Base-by-base conservation (phyloP, 108 stramenopile species). In the Cyclotella sp. region DNA sequence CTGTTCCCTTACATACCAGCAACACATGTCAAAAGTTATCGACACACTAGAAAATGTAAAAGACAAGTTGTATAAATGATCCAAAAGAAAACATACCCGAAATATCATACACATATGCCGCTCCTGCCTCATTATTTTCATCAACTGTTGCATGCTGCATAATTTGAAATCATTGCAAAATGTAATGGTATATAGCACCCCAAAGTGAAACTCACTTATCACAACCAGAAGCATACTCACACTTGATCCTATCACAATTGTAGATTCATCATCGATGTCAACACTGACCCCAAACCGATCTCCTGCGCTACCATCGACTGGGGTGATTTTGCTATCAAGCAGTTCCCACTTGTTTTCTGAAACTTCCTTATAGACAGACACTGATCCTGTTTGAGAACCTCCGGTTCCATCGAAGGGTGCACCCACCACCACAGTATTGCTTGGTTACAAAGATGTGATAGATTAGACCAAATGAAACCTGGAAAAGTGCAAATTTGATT, bases 201-300 rank as follows among this genome's bases (percentile, higher is more conserved):
- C n/a, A n/a, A n/a, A n/a, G n/a, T n/a, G n/a, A n/a, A n/a, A n/a
- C n/a, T n/a, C n/a, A n/a, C n/a, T 26, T 29, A 60, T 3, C 44
- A 57, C 9, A 44, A 18, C 7, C 14, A 6, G 5, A 26, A 27
- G 5, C 14, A 34, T 28, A 13, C 54, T 72, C 24, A 46, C 57
- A 27, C 27, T 72, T 21, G 40, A 41, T 2, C 70, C 55, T 9
- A 55, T 26, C 54, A 60, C 58, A 60, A 60, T 26, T 41, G 47
- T 45, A 9, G 57, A 24, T 6, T 4, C 7, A n/a, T 72, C 58
- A 60, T 72, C 58, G 46, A 60, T 14, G 28, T 58, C 70, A 13
- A 72, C 47, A 34, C 70, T 72, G n/a, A 70, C 45, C 41, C 69
- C 69, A 42, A 70, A 70, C 24, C 11, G 34, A 55, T 57, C 69